These are phyloP conservation scores for Hygrophila difformis DNA, from an alignment of 257 asterid species.

Conservation along the genomic window DNA sequence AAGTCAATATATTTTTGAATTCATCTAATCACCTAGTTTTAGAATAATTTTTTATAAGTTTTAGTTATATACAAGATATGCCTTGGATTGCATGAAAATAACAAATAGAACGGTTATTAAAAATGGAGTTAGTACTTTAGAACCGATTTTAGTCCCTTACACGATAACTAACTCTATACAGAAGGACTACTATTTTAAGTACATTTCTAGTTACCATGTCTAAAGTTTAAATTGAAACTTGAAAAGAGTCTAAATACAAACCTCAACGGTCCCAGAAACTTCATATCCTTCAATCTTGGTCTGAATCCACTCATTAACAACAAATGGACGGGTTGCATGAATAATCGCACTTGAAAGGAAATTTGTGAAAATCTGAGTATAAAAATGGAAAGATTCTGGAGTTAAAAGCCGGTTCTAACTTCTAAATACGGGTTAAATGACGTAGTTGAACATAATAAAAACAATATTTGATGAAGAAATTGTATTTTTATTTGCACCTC, in stretches of 20 bases:
- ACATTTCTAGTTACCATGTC: constrained; percentile 11
- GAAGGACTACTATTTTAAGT: no score
- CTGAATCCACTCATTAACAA: constrained; percentile 92
- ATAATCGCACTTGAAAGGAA: constrained; percentile 97
- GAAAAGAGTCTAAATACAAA: constrained; percentile 21
- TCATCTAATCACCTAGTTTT: no score
- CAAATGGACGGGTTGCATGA: constrained; percentile 88
- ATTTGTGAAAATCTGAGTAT: constrained; percentile 83
- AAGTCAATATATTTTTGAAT: no score
- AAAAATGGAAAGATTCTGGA: constrained; percentile 5
- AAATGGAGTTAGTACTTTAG: no score
- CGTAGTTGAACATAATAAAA: constrained; percentile 1
- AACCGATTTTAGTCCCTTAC: no score
- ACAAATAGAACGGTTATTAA: no score
- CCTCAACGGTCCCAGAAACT: constrained; percentile 99
- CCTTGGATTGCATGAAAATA: no score
- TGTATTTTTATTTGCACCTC: constrained; percentile 46
- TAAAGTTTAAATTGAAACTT: constrained; percentile 7
- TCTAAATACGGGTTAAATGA: constrained; percentile 3
- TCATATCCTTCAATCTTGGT: constrained; percentile 95
- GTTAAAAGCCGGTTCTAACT: constrained; percentile 4
- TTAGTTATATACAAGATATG: no score
- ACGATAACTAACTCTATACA: no score
- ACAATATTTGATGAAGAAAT: constrained; percentile 1
- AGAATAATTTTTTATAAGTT: no score